A percentile compares a stretch with the other conserved stretches of the same genome.
Evolutionary conservation across 169 alveolate genomes (phyloP).

Genomic region (Cryptosporidium bovis): DNA sequence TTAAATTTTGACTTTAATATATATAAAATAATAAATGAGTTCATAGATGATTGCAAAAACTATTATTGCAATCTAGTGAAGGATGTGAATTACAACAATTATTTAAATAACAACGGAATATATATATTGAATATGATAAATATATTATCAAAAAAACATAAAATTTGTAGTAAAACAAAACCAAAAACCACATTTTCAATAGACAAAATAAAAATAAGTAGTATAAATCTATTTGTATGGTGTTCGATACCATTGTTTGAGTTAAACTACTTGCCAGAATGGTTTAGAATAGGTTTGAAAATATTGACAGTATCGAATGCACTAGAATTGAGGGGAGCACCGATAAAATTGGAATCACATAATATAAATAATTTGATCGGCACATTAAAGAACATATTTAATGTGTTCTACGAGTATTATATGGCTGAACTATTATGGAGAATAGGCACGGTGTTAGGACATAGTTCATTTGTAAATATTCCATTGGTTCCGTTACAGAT

Average conservation of each 20-base stretch:
- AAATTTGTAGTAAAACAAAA: not conserved
- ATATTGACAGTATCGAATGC: slow-evolving; percentile 72
- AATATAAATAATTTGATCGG: slow-evolving; percentile 66
- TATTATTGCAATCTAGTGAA: too few species aligned
- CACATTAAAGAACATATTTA: slow-evolving; percentile 21
- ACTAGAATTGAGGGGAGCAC: slow-evolving; percentile 75
- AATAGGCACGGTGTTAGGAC: slow-evolving; percentile 88
- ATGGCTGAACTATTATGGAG: slow-evolving; percentile 77
- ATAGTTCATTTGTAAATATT: slow-evolving; percentile 88
- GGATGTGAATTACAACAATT: too few species aligned
- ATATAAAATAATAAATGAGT: slow-evolving; percentile 36
- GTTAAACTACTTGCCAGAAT: slow-evolving; percentile 54
- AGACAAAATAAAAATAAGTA: slow-evolving; percentile 56
- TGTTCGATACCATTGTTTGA: slow-evolving; percentile 62
- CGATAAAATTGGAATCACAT: slow-evolving; percentile 61
- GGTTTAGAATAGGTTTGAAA: slow-evolving; percentile 66
- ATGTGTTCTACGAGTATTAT: slow-evolving; percentile 63
- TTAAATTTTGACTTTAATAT: slow-evolving; percentile 73
- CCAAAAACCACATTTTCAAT: slow-evolving; percentile 56
- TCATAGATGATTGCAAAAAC: slow-evolving; percentile 45
- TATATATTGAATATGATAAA: slow-evolving; percentile 14
- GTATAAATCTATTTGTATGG: slow-evolving; percentile 60
- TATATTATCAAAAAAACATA: slow-evolving; percentile 28
- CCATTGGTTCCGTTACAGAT: slow-evolving; percentile 89
- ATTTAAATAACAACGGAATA: not conserved